phyloP scores from a whole-genome alignment of 805 yeast species.

The Brettanomyces anomalus region DNA sequence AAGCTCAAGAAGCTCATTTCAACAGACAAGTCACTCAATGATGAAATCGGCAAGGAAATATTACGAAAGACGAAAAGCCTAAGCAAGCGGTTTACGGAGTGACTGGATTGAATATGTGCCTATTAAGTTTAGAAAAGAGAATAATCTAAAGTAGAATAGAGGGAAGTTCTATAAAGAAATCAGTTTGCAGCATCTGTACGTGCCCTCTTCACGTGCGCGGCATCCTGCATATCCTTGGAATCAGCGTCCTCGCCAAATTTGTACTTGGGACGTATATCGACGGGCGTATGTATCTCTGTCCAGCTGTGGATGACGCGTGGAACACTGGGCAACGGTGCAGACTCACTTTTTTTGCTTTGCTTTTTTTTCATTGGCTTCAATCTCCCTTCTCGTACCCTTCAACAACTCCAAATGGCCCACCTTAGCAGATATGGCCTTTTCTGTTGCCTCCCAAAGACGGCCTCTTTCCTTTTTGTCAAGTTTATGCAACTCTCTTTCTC shows the following conservation, averaged over 20 bases:
- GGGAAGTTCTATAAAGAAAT: neutral
- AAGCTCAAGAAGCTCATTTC: slow-evolving; percentile 15
- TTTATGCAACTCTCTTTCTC: slow-evolving; percentile 37
- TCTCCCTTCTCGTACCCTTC: slow-evolving; percentile 81
- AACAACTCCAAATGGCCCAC: slow-evolving; percentile 91
- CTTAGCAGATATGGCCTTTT: slow-evolving; percentile 74
- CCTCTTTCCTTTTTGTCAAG: slow-evolving; percentile 43
- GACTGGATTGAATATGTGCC: slow-evolving; percentile 2
- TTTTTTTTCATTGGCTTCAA: slow-evolving; percentile 47
- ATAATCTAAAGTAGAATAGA: neutral
- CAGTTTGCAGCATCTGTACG: too few species aligned
- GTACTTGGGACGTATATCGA: slow-evolving; percentile 13
- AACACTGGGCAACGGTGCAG: slow-evolving; percentile 2
- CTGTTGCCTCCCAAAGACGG: slow-evolving; percentile 38
- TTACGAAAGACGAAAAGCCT: slow-evolving; percentile 10
- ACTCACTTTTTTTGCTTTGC: slow-evolving; percentile 24
- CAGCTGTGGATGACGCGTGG: slow-evolving; percentile 6
- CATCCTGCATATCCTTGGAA: too few species aligned
- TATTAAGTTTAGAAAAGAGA: neutral
- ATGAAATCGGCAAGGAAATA: slow-evolving; percentile 19
- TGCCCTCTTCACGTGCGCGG: too few species aligned
- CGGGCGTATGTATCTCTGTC: slow-evolving; percentile 15
- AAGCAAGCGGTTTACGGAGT: slow-evolving; percentile 16
- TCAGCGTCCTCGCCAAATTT: slow-evolving; percentile 9
- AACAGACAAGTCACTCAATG: slow-evolving; percentile 15